phyloP scores from a whole-genome alignment of 1,284 basidiomycete species.

The Rhizoctonia solani region DNA sequence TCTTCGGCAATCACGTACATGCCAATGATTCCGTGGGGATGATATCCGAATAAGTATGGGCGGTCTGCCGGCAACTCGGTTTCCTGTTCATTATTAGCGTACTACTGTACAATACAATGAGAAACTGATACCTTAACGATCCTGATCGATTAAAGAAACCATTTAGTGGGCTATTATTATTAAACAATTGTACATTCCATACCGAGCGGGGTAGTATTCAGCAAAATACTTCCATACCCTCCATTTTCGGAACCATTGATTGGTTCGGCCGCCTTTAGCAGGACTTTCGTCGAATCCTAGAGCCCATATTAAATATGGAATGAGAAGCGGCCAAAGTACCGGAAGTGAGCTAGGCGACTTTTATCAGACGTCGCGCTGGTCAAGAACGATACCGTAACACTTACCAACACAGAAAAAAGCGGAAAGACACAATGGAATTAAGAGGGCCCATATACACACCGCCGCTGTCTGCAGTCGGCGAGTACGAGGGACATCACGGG shows the following conservation, averaged over 20 bases:
- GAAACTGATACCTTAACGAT: slow-evolving; percentile 58
- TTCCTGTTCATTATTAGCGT: slow-evolving; percentile 58
- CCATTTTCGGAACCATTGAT: slow-evolving; percentile 73
- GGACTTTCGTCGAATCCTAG: slow-evolving; percentile 62
- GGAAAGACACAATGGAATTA: slow-evolving; percentile 71
- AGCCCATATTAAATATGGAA: slow-evolving; percentile 84
- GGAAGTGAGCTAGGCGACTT: slow-evolving; percentile 74
- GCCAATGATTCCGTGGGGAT: slow-evolving; percentile 95
- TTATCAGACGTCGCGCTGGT: too few relatives aligned
- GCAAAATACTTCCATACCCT: slow-evolving; percentile 85
- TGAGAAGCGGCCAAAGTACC: slow-evolving; percentile 82
- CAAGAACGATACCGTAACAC: too few relatives aligned
- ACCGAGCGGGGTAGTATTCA: slow-evolving; percentile 92
- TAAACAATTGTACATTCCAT: slow-evolving; percentile 47
- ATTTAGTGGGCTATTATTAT: background rate
- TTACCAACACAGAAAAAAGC: slow-evolving; percentile 82
- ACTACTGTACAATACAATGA: background rate
- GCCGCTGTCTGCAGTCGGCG: slow-evolving; percentile 83
- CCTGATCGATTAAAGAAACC: slow-evolving; percentile 44
- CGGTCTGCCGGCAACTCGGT: slow-evolving; percentile 87
- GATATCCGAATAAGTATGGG: slow-evolving; percentile 96
- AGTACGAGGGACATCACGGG: slow-evolving; percentile 60
- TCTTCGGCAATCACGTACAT: slow-evolving; percentile 62
- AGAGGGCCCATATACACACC: slow-evolving; percentile 85
- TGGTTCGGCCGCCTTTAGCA: slow-evolving; percentile 51